Evolutionary conservation across 1,284 basidiomycete genomes (phyloP).

Genomic region (Phenoliferia sp.): DNA sequence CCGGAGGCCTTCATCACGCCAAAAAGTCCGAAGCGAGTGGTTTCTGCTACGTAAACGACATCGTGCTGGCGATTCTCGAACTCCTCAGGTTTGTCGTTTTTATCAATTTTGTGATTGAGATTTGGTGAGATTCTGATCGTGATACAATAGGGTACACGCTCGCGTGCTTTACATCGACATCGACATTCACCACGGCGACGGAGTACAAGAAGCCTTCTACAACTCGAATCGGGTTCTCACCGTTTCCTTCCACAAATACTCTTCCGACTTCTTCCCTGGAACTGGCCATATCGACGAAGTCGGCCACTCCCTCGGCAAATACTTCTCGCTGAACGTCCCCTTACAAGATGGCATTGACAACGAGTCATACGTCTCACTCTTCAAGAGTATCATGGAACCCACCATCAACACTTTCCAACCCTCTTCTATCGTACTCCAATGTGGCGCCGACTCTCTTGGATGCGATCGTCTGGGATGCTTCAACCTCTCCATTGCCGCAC

Average conservation of each 20-base stretch:
- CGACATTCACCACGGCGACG: slow-evolving; percentile 95
- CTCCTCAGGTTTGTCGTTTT: slow-evolving; percentile 50
- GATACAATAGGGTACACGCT: slow-evolving; percentile 63
- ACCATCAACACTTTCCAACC: slow-evolving; percentile 86
- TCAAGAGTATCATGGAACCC: slow-evolving; percentile 94
- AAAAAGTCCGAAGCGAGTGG: slow-evolving; percentile 94
- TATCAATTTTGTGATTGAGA: not conserved
- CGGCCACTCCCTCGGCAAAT: slow-evolving; percentile 76
- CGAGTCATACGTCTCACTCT: slow-evolving; percentile 88
- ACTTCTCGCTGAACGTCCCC: slow-evolving; percentile 94
- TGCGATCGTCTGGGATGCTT: slow-evolving; percentile 93
- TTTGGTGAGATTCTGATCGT: not conserved
- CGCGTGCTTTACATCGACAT: slow-evolving; percentile 95
- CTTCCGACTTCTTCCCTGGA: slow-evolving; percentile 95
- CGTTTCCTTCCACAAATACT: slow-evolving; percentile 99
- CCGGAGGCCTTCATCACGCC: slow-evolving; percentile 89
- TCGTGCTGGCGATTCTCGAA: slow-evolving; percentile 88
- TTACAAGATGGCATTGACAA: slow-evolving; percentile 96
- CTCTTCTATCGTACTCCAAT: slow-evolving; percentile 88
- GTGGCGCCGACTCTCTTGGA: slow-evolving; percentile 93
- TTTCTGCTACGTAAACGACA: slow-evolving; percentile 95
- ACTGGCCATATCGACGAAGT: slow-evolving; percentile 91
- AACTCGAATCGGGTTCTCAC: slow-evolving; percentile 97
- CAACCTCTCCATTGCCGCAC: slow-evolving; percentile 97
- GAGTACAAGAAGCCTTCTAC: slow-evolving; percentile 96